Evolutionary conservation across 306 rosid genomes (phyloP).

Genomic region (Pterocarpus santalinus): DNA sequence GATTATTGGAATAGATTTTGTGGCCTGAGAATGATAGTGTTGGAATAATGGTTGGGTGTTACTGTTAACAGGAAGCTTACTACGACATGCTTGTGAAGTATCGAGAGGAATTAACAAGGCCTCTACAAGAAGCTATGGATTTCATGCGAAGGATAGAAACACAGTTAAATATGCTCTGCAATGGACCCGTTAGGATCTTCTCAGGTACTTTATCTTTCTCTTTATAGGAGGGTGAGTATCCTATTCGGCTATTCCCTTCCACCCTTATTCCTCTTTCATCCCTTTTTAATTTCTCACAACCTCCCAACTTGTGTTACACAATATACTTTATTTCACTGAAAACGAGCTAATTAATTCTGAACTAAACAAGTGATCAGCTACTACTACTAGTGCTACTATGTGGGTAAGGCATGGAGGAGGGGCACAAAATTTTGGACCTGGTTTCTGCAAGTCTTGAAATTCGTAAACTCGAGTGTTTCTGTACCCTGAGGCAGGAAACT

Average conservation of each 20-base stretch:
- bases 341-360: background rate
- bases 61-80: slow-evolving; percentile 79
- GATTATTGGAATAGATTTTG: background rate
- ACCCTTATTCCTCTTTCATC: background rate
- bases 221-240: background rate
- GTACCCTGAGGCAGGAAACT: slow-evolving; percentile 38
- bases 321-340: background rate
- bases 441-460: slow-evolving; percentile 50
- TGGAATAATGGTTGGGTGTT: background rate
- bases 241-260: background rate
- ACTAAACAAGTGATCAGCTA: background rate
- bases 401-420: background rate
- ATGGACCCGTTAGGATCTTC: slow-evolving; percentile 75
- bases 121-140: slow-evolving; percentile 96
- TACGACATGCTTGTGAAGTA: slow-evolving; percentile 96
- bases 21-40: background rate
- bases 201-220: slow-evolving; percentile 55
- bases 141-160: slow-evolving; percentile 87
- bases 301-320: background rate
- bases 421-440: slow-evolving; percentile 5
- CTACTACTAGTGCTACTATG: no score
- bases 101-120: slow-evolving; percentile 90
- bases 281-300: background rate
- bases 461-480: slow-evolving; percentile 55
- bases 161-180: slow-evolving; percentile 80